Evolutionary conservation across 2,329 filamentous ascomycete species (phyloP).

Genomic region (Ophiostoma australiae): DNA sequence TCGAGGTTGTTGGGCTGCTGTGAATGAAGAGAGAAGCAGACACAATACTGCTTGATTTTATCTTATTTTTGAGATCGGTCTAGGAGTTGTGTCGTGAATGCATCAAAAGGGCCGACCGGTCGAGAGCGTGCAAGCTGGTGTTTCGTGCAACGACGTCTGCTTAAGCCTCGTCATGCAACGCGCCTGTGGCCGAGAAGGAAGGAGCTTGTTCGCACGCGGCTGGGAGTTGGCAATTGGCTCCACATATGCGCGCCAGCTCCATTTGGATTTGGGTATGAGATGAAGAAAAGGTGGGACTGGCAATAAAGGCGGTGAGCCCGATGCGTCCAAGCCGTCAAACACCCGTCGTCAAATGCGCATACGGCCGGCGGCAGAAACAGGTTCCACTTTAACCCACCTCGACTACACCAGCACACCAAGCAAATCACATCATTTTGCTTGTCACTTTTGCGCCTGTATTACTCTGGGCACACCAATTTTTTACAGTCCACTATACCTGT

Average conservation of each 20-base stretch:
- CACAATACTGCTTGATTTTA: too few species aligned
- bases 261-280: neutral
- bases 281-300: neutral
- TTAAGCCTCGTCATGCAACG: constrained; percentile 5
- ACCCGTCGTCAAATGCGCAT: too few species aligned
- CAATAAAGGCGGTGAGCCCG: constrained; percentile 20
- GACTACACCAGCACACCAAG: neutral
- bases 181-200: constrained; percentile 8
- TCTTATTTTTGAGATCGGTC: too few species aligned
- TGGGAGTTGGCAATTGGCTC: constrained; percentile 10
- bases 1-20: neutral
- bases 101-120: neutral
- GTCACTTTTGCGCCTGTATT: neutral
- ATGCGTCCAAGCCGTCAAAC: neutral
- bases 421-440: neutral
- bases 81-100: neutral
- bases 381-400: neutral
- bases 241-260: constrained; percentile 17
- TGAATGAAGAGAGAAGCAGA: neutral
- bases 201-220: constrained; percentile 20
- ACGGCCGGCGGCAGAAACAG: constrained; percentile 17
- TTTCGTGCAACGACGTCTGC: neutral
- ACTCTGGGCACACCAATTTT: neutral
- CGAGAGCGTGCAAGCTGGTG: neutral
- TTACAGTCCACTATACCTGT: neutral